Evolutionary conservation across 2,329 filamentous ascomycete genomes (phyloP).

Genomic region (Paraphoma sp.): DNA sequence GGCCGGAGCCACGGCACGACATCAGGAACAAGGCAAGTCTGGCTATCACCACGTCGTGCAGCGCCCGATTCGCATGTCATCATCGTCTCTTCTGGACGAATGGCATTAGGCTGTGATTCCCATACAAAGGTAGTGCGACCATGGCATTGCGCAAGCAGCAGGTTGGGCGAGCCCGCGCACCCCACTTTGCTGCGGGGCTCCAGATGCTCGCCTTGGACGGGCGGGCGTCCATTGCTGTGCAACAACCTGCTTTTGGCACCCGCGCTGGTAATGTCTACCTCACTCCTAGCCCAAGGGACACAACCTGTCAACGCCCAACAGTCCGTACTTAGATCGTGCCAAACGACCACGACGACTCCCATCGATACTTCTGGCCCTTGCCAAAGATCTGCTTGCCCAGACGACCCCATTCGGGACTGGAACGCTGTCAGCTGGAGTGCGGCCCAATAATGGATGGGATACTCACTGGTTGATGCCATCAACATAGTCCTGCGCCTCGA

Average conservation of each 20-base stretch:
- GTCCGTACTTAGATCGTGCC: slow-evolving; percentile 23
- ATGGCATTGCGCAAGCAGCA: neutral
- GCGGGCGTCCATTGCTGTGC: neutral
- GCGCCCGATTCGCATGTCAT: neutral
- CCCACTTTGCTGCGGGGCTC: slow-evolving; percentile 23
- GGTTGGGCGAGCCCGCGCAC: slow-evolving; percentile 7
- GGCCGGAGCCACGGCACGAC: slow-evolving; percentile 17
- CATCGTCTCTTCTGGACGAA: slow-evolving; percentile 1
- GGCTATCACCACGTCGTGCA: slow-evolving; percentile 1
- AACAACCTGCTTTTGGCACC: slow-evolving; percentile 4
- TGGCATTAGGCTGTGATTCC: neutral
- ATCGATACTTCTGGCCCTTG: slow-evolving; percentile 42
- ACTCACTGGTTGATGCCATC: slow-evolving; percentile 46
- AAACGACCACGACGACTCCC: slow-evolving; percentile 43
- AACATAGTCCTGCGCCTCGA: slow-evolving; percentile 44
- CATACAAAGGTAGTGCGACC: neutral
- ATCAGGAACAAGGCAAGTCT: slow-evolving; percentile 14
- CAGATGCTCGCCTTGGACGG: slow-evolving; percentile 3
- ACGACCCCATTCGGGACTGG: slow-evolving; percentile 43
- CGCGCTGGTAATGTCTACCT: neutral
- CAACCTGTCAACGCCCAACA: neutral
- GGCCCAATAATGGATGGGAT: neutral
- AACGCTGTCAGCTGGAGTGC: slow-evolving; percentile 21
- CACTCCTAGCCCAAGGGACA: neutral
- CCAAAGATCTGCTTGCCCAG: slow-evolving; percentile 39